A percentile compares a stretch with the other conserved stretches of the same genome.
These are phyloP conservation scores for Berkeleyomyces rouxiae DNA, from an alignment of 2,329 filamentous ascomycete genomes.

Conservation along the genomic window DNA sequence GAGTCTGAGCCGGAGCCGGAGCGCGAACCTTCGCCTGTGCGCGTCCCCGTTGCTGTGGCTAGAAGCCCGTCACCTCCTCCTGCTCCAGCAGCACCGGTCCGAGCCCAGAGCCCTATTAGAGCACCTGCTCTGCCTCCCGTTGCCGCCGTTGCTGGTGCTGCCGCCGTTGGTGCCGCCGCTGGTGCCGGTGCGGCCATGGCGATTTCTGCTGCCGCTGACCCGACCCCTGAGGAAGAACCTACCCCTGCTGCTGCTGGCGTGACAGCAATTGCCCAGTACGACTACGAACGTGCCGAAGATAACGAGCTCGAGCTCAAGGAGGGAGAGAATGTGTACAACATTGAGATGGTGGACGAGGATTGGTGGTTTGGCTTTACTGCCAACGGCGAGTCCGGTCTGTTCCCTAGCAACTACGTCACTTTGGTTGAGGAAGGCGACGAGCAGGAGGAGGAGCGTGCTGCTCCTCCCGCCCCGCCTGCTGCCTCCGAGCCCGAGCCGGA, in stretches of 20 bases:
- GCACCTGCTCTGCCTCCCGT: conserved; percentile 12
- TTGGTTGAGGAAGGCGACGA: conserved; percentile 45
- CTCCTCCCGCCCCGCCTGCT: conserved; percentile 19
- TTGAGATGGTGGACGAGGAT: conserved; percentile 94
- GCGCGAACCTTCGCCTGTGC: conserved; percentile 57
- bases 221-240: background rate
- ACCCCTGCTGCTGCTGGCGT: conserved; percentile 29
- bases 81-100: conserved; percentile 14
- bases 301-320: conserved; percentile 88
- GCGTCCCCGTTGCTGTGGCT: conserved; percentile 69
- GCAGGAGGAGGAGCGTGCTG: conserved; percentile 21
- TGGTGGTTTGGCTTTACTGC: conserved; percentile 97
- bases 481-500: conserved; percentile 23
- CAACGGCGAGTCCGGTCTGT: conserved; percentile 70
- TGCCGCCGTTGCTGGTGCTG: conserved; percentile 10
- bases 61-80: conserved; percentile 34
- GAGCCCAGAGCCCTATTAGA: conserved; percentile 21
- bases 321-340: conserved; percentile 74
- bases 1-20: conserved; percentile 41
- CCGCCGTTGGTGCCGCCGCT: conserved; percentile 7
- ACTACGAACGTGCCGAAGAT: conserved; percentile 95
- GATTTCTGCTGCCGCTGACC: background rate
- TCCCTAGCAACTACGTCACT: conserved; percentile 96
- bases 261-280: conserved; percentile 70
- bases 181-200: background rate